Percentiles rank a stretch among this genome's conserved stretches.
Evolutionary conservation across 139 green algal species (phyloP).

Genomic region (Pedinophyceae sp.): DNA sequence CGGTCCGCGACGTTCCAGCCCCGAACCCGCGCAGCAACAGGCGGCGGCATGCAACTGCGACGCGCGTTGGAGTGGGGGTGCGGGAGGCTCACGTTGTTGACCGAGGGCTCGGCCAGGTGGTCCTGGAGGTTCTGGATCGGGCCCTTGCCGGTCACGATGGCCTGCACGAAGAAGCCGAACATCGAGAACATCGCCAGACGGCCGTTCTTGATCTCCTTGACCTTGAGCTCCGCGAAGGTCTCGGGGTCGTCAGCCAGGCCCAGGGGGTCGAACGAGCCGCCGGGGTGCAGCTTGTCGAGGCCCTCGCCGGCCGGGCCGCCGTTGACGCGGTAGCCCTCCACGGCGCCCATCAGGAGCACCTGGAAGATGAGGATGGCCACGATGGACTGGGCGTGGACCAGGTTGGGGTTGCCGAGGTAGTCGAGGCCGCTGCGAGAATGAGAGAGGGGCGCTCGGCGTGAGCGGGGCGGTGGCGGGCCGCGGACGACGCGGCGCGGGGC

Average conservation of each 20-base stretch:
- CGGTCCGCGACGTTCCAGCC: too few relatives aligned
- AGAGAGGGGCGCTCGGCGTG: too few relatives aligned
- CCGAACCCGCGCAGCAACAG: too few relatives aligned
- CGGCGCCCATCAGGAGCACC: slow-evolving; percentile 64
- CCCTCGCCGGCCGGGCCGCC: slow-evolving; percentile 41
- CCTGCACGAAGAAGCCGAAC: slow-evolving; percentile 76
- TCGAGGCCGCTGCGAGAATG: too few relatives aligned
- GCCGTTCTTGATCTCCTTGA: slow-evolving; percentile 97
- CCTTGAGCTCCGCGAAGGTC: slow-evolving; percentile 28
- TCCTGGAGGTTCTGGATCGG: slow-evolving; percentile 19
- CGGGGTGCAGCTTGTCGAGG: slow-evolving; percentile 61
- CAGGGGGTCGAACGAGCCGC: slow-evolving; percentile 18
- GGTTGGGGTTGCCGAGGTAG: slow-evolving; percentile 59
- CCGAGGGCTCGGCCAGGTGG: slow-evolving; percentile 7
- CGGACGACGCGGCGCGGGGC: too few relatives aligned
- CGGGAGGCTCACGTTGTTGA: too few relatives aligned
- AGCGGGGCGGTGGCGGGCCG: too few relatives aligned
- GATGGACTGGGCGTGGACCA: slow-evolving; percentile 84
- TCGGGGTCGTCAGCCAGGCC: slow-evolving; percentile 10
- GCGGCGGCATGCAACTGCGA: too few relatives aligned
- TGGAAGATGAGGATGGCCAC: slow-evolving; percentile 67
- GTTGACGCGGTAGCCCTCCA: slow-evolving; percentile 58
- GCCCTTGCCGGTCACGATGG: slow-evolving; percentile 61
- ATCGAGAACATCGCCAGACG: slow-evolving; percentile 87
- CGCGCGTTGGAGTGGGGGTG: too few relatives aligned